Conservation (phyloP, 805 yeast genomes). For the Cyberlindnera maclurae region DNA sequence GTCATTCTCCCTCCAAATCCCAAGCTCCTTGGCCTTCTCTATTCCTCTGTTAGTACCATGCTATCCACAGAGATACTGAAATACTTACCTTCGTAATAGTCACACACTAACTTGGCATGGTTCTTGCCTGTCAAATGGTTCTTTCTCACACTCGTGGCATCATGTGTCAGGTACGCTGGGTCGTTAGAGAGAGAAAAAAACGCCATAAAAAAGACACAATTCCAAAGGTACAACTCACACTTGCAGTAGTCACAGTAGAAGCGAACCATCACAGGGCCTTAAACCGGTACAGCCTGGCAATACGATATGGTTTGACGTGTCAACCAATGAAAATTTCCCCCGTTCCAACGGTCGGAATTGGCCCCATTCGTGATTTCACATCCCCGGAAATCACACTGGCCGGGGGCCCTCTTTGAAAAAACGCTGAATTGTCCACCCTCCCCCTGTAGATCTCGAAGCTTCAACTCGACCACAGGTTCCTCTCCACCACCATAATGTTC, state of each 20-base stretch:
- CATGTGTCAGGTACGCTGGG: conserved; percentile 70
- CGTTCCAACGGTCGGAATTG: background rate
- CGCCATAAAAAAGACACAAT: background rate
- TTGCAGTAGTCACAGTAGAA: conserved; percentile 84
- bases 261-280: conserved; percentile 39
- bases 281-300: too few species aligned
- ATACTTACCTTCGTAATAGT: conserved; percentile 51
- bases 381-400: background rate
- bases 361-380: background rate
- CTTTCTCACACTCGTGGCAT: conserved; percentile 77
- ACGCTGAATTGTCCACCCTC: background rate
- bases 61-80: background rate
- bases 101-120: conserved; percentile 65
- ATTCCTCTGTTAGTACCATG: conserved; percentile 2
- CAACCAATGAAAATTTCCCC: conserved; percentile 10
- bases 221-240: conserved; percentile 25
- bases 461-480: background rate
- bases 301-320: too few species aligned
- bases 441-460: background rate
- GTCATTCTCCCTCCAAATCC: conserved; percentile 26
- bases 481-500: conserved; percentile 14
- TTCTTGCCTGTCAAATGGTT: conserved; percentile 73
- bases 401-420: background rate
- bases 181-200: background rate
- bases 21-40: conserved; percentile 27